Conservation (phyloP, 768 basidiomycete species). For the Strobilomyces echinocephalus region DNA sequence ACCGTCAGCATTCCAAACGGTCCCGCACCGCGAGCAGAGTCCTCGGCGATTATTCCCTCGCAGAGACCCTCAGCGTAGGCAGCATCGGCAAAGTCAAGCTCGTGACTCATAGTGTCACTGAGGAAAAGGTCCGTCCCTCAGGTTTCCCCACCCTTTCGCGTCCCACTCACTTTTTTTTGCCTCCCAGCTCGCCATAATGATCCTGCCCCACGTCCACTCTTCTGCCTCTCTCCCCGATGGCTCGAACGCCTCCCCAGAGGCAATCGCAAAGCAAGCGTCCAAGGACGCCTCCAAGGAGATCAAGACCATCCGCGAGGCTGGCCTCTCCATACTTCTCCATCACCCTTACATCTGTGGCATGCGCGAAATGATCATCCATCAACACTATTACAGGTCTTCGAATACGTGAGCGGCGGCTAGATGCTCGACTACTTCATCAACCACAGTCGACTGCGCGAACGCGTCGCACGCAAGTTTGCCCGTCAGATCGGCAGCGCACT, state of each 20-base stretch:
- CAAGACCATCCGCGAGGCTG: slow-evolving; percentile 66
- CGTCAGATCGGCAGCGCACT: slow-evolving; percentile 94
- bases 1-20: too few relatives aligned
- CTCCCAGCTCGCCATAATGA: too few relatives aligned
- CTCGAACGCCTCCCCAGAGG: slow-evolving; percentile 44
- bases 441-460: slow-evolving; percentile 90
- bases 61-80: slow-evolving; percentile 95
- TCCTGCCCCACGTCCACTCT: slow-evolving; percentile 18
- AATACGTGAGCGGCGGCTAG: too few relatives aligned
- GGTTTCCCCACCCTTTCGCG: not conserved
- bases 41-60: slow-evolving; percentile 80
- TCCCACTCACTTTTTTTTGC: slow-evolving; percentile 7
- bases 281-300: too few relatives aligned
- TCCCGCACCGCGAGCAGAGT: too few relatives aligned
- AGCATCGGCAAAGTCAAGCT: slow-evolving; percentile 99
- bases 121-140: slow-evolving; percentile 79
- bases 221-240: slow-evolving; percentile 48
- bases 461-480: slow-evolving; percentile 96
- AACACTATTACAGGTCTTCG: slow-evolving; percentile 96
- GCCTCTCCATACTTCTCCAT: slow-evolving; percentile 36
- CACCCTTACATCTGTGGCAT: slow-evolving; percentile 50
- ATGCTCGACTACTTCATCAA: slow-evolving; percentile 64
- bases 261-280: slow-evolving; percentile 64
- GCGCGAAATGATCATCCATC: slow-evolving; percentile 97
- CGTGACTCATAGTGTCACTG: slow-evolving; percentile 80